A percentile compares a stretch with the other conserved stretches of the same genome.
phyloP scores from a whole-genome alignment of 2,329 filamentous ascomycete genomes.

The Aspergillus tamarii region DNA sequence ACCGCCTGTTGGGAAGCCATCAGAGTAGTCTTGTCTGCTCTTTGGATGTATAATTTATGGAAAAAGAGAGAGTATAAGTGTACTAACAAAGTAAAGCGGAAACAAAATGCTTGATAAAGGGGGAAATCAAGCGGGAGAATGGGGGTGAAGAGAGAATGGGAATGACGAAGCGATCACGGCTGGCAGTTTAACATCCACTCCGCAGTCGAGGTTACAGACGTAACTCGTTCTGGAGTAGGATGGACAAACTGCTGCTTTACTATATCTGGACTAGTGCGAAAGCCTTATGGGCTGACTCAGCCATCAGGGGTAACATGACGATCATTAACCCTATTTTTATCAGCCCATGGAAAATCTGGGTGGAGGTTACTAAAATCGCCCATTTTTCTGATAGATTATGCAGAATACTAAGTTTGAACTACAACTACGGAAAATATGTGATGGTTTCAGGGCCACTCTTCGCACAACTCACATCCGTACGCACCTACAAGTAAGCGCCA shows the following conservation, averaged over 20 bases:
- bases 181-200: not conserved
- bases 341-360: not conserved
- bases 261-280: not conserved
- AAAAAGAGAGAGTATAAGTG: not conserved
- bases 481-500: not conserved
- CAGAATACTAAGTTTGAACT: not conserved
- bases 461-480: not conserved
- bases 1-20: not conserved
- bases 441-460: not conserved
- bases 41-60: no score
- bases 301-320: conserved; percentile 3
- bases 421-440: not conserved
- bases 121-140: not conserved
- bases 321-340: conserved; percentile 8
- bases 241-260: not conserved
- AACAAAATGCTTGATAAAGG: not conserved
- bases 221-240: not conserved
- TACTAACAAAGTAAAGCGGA: no score
- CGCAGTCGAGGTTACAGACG: not conserved
- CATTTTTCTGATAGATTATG: not conserved
- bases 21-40: not conserved
- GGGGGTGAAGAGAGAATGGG: not conserved
- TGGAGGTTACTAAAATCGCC: not conserved
- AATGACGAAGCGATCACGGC: not conserved
- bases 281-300: conserved; percentile 3